A percentile compares a stretch with the other conserved stretches of the same genome.
Conservation (phyloP, 352 stramenopile genomes). For the Phytophthora citrophthora region DNA sequence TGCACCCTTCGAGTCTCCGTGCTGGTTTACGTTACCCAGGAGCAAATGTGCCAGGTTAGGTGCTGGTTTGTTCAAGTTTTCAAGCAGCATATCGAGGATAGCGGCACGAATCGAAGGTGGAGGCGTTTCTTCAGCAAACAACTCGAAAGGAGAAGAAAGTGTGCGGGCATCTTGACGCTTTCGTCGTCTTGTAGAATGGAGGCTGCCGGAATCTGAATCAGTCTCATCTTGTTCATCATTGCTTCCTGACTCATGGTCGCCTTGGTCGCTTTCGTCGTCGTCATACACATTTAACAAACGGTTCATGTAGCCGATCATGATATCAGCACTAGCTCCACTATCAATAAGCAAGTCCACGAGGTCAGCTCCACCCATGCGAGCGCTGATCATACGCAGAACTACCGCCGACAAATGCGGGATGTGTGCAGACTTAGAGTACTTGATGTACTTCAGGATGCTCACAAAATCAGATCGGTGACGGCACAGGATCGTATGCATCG, state of each 20-base stretch:
- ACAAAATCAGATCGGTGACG: constrained; percentile 79
- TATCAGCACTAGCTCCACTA: constrained; percentile 65
- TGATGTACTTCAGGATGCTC: constrained; percentile 84
- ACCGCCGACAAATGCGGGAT: constrained; percentile 76
- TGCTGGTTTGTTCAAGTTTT: constrained; percentile 77
- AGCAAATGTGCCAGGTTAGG: constrained; percentile 82
- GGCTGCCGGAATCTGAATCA: constrained; percentile 32
- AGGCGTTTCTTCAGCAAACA: constrained; percentile 47
- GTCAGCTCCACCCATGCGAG: constrained; percentile 60
- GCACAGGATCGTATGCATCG: constrained; percentile 78
- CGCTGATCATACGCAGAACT: constrained; percentile 74
- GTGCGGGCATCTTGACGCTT: constrained; percentile 50
- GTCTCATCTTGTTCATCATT: constrained; percentile 32
- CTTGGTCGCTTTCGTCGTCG: constrained; percentile 44
- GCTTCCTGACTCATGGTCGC: constrained; percentile 20
- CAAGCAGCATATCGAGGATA: constrained; percentile 79
- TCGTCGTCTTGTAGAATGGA: constrained; percentile 45
- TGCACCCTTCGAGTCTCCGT: constrained; percentile 36
- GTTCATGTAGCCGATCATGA: constrained; percentile 83
- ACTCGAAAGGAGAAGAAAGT: constrained; percentile 54
- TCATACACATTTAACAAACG: constrained; percentile 77
- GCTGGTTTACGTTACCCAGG: constrained; percentile 60
- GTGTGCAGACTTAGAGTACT: constrained; percentile 78
- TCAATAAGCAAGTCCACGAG: constrained; percentile 77
- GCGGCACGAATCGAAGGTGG: constrained; percentile 62